Percentiles rank a stretch among this genome's conserved stretches.
These are phyloP conservation scores for Wallacemonas sp. DNA, from an alignment of 208 protist species.

Conservation along the genomic window DNA sequence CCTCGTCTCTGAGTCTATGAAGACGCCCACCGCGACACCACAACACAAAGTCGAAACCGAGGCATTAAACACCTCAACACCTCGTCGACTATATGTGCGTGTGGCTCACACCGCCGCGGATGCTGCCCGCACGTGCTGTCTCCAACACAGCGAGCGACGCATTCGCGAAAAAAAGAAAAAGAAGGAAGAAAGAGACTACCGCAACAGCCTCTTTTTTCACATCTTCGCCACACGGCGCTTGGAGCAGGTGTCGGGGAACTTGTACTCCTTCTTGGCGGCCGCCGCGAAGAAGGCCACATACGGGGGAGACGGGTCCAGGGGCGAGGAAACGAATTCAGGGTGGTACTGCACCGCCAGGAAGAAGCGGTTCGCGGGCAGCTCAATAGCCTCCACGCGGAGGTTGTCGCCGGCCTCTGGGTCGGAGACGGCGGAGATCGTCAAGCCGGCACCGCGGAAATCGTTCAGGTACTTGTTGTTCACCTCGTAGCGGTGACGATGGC, in stretches of 20 bases:
- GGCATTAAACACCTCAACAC: no score
- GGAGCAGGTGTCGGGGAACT: conserved; percentile 50
- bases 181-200: conserved; percentile 6
- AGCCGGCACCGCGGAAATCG: conserved; percentile 83
- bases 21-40: no score
- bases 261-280: conserved; percentile 60
- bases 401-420: conserved; percentile 87
- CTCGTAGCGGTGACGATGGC: conserved; percentile 98
- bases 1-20: no score
- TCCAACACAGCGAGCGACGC: background rate
- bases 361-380: conserved; percentile 77
- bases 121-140: no score
- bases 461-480: conserved; percentile 94
- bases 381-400: conserved; percentile 89
- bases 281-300: conserved; percentile 96
- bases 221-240: conserved; percentile 35
- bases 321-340: conserved; percentile 97
- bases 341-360: conserved; percentile 98
- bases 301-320: conserved; percentile 93
- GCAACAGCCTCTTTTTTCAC: conserved; percentile 4
- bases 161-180: conserved; percentile 22
- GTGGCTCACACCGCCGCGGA: no score
- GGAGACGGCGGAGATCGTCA: conserved; percentile 91
- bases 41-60: no score
- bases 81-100: no score